Conservation (phyloP, 805 yeast species). For the Metschnikowia lochheadii region DNA sequence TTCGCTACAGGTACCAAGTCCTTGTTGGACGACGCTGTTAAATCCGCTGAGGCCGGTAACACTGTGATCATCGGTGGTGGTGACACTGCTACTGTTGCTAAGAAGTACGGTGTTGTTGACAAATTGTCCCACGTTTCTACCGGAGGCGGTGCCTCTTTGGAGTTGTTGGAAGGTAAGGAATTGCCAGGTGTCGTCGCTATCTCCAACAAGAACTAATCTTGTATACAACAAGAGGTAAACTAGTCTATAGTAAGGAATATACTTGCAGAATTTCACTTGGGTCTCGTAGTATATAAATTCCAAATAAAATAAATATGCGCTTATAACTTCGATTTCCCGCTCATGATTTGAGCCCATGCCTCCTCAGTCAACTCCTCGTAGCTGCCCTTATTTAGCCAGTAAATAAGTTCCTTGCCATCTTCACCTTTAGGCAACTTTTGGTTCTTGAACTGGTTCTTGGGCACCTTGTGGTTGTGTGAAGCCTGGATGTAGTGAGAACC, state of each 20-base stretch:
- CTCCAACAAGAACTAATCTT: slow-evolving; percentile 53
- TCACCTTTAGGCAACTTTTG: slow-evolving; percentile 68
- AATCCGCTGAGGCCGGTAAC: slow-evolving; percentile 81
- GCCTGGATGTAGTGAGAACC: slow-evolving; percentile 51
- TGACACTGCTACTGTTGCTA: slow-evolving; percentile 98
- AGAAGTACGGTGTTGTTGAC: slow-evolving; percentile 95
- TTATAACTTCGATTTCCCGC: slow-evolving; percentile 38
- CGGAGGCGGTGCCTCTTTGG: slow-evolving; percentile 99
- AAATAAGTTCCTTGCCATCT: slow-evolving; percentile 55
- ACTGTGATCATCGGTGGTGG: slow-evolving; percentile 98
- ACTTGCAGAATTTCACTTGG: background rate
- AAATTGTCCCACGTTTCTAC: slow-evolving; percentile 97
- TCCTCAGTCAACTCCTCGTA: slow-evolving; percentile 56
- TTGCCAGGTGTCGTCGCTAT: slow-evolving; percentile 97
- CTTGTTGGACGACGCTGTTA: slow-evolving; percentile 82
- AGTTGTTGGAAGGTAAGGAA: slow-evolving; percentile 96
- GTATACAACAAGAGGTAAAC: slow-evolving; percentile 43
- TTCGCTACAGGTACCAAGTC: slow-evolving; percentile 91
- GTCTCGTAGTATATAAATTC: background rate
- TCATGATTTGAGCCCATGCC: slow-evolving; percentile 48
- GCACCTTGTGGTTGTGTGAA: slow-evolving; percentile 79
- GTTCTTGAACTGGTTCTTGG: slow-evolving; percentile 63
- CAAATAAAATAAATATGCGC: background rate
- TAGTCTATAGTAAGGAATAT: background rate
- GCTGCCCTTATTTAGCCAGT: slow-evolving; percentile 58